A percentile compares a stretch with the other conserved stretches of the same genome.
phyloP scores from a whole-genome alignment of 148 eudicot species.

The Camellia sinensis region DNA sequence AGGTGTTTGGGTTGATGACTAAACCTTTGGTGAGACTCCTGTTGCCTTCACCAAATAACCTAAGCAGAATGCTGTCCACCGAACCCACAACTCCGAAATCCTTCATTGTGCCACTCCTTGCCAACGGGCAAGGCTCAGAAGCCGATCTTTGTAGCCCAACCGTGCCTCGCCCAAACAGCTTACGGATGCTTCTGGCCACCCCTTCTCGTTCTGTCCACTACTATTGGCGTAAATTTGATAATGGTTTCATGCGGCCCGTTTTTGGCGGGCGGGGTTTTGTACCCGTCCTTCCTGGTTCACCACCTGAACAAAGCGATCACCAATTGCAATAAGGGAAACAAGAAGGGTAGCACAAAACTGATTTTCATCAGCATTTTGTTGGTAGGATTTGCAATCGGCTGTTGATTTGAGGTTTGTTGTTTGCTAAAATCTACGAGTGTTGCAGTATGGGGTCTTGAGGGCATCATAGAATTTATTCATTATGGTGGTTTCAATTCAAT shows the following conservation, averaged over 20 bases:
- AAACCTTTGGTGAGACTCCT: slow-evolving; percentile 59
- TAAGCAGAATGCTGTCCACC: slow-evolving; percentile 28
- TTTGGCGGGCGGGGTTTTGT: slow-evolving; percentile 92
- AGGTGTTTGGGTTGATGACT: slow-evolving; percentile 81
- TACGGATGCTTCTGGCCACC: slow-evolving; percentile 56
- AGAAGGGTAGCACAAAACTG: neutral
- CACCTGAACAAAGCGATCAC: slow-evolving; percentile 47
- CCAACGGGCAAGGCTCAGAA: slow-evolving; percentile 43
- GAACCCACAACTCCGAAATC: slow-evolving; percentile 57
- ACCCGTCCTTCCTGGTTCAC: slow-evolving; percentile 75
- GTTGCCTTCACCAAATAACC: slow-evolving; percentile 41
- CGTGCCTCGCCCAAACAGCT: slow-evolving; percentile 49
- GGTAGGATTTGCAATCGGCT: neutral
- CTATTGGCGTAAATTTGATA: slow-evolving; percentile 78
- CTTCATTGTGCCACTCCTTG: slow-evolving; percentile 51
- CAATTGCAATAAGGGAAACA: slow-evolving; percentile 5
- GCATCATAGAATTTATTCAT: neutral
- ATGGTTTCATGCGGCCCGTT: slow-evolving; percentile 82
- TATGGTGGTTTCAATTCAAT: neutral
- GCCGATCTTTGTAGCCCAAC: slow-evolving; percentile 25
- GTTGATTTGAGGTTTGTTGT: slow-evolving; percentile 1
- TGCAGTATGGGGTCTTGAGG: neutral
- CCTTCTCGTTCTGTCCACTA: slow-evolving; percentile 67
- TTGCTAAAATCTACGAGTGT: neutral
- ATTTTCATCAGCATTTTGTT: neutral